Percentiles rank a stretch among this genome's conserved stretches.
Conservation (phyloP, 306 rosid genomes). For the Cucurbita argyrosperma region DNA sequence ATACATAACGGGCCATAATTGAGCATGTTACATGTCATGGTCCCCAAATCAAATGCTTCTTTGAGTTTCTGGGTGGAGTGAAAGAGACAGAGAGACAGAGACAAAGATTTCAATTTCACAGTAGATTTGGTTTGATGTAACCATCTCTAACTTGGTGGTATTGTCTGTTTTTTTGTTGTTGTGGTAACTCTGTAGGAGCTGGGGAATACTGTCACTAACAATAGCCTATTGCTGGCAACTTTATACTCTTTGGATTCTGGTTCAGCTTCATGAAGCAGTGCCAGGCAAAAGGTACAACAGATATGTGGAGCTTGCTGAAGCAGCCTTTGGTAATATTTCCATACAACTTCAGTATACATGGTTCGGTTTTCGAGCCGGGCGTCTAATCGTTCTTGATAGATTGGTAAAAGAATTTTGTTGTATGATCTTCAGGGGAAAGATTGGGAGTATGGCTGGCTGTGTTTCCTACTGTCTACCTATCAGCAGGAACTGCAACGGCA, state of each 20-base stretch:
- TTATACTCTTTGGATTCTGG: slow-evolving; percentile 87
- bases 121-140: background rate
- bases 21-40: background rate
- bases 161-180: background rate
- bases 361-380: background rate
- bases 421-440: slow-evolving; percentile 59
- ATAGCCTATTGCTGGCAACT: slow-evolving; percentile 94
- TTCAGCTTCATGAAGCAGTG: slow-evolving; percentile 97
- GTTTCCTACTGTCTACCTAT: slow-evolving; percentile 80
- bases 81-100: slow-evolving; percentile 5
- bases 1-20: background rate
- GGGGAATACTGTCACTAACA: slow-evolving; percentile 88
- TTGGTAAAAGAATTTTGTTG: background rate
- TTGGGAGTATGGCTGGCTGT: slow-evolving; percentile 97
- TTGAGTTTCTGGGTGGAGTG: background rate
- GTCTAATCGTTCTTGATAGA: background rate
- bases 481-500: slow-evolving; percentile 99
- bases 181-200: slow-evolving; percentile 47
- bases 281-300: slow-evolving; percentile 98
- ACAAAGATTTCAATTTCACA: background rate
- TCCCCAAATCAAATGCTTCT: background rate
- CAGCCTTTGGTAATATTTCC: slow-evolving; percentile 76
- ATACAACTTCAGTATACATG: background rate
- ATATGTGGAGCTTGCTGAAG: slow-evolving; percentile 94
- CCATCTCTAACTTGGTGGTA: background rate